Conservation (phyloP, 2,329 filamentous ascomycete species). For the Xylaria sp. region DNA sequence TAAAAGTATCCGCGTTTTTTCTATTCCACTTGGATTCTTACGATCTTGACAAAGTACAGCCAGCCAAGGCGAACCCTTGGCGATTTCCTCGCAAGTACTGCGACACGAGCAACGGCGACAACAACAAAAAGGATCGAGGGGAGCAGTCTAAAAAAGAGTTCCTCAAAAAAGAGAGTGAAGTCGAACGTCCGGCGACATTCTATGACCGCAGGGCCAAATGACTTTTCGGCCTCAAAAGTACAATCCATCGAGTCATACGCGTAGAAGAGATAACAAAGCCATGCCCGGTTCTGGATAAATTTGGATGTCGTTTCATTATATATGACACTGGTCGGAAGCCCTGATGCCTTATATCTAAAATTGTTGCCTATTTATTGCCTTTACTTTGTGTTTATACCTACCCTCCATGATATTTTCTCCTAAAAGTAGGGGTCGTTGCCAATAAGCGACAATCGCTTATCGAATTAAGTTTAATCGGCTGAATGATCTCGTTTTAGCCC, state of each 20-base stretch:
- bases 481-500: neutral
- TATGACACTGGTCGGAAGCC: neutral
- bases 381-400: neutral
- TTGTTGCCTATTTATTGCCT: constrained; percentile 16
- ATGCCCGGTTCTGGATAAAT: neutral
- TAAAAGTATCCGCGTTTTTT: neutral
- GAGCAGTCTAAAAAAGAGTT: constrained; percentile 36
- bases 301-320: neutral
- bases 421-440: neutral
- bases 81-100: constrained; percentile 12
- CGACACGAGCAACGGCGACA: constrained; percentile 21
- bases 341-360: constrained; percentile 6
- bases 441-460: neutral
- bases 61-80: constrained; percentile 20
- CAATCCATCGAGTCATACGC: constrained; percentile 27
- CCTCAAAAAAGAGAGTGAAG: constrained; percentile 38
- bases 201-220: constrained; percentile 35
- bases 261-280: neutral
- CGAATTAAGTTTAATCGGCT: neutral
- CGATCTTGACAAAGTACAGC: constrained; percentile 31
- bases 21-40: constrained; percentile 13
- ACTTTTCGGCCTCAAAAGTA: constrained; percentile 32
- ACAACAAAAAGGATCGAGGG: constrained; percentile 32
- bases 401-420: neutral
- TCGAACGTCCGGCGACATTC: constrained; percentile 36